These are phyloP conservation scores for Phaeodactylum tricornutum DNA, from an alignment of 108 stramenopile genomes.

Conservation along the genomic window DNA sequence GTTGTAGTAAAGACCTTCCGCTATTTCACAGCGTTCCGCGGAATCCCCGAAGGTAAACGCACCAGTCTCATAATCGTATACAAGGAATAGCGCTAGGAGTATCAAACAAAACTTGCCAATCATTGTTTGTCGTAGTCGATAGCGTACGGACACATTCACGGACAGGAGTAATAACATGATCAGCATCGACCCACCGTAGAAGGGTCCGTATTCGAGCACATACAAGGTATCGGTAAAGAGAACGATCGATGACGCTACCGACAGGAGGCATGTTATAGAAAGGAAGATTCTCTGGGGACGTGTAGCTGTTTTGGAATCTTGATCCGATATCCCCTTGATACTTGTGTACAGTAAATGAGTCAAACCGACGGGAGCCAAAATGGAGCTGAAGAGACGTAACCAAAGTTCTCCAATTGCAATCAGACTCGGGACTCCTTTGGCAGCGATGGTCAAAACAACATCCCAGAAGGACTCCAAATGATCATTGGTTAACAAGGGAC, in stretches of 20 bases:
- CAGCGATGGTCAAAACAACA: slow-evolving; percentile 12
- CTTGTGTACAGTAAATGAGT: slow-evolving; percentile 11
- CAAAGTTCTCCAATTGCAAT: slow-evolving; percentile 76
- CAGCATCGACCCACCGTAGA: slow-evolving; percentile 33
- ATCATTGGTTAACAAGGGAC: slow-evolving; percentile 7
- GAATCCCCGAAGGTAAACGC: slow-evolving; percentile 14
- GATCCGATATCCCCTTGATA: neutral
- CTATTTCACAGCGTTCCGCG: slow-evolving; percentile 25
- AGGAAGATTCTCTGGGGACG: neutral
- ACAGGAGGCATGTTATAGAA: slow-evolving; percentile 9
- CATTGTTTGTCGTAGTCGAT: no score
- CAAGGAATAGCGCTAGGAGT: slow-evolving; percentile 7
- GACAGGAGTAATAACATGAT: slow-evolving; percentile 21
- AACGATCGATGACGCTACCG: slow-evolving; percentile 47
- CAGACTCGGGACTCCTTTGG: slow-evolving; percentile 20
- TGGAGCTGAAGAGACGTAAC: slow-evolving; percentile 51
- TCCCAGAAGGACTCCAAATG: slow-evolving; percentile 13
- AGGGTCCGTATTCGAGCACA: slow-evolving; percentile 46
- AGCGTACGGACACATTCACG: no score
- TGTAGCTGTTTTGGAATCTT: neutral
- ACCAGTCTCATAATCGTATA: slow-evolving; percentile 8
- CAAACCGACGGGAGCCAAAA: slow-evolving; percentile 25
- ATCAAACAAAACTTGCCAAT: no score
- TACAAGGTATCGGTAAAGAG: slow-evolving; percentile 66
- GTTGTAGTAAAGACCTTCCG: slow-evolving; percentile 57